A percentile compares a stretch with the other conserved stretches of the same genome.
Conservation (phyloP, 306 rosid genomes). For the Senna tora region DNA sequence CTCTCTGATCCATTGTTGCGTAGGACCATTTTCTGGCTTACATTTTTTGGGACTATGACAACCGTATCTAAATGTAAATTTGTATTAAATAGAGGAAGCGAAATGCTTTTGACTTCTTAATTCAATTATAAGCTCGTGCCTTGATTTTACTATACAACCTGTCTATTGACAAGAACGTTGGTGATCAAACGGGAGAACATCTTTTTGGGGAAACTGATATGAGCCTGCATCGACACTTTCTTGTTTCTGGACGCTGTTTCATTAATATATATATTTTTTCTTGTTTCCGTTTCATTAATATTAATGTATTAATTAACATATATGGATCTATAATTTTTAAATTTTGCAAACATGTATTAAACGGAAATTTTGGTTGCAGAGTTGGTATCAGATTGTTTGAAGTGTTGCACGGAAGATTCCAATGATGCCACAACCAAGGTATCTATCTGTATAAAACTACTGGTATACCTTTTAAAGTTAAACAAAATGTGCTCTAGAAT, state of each 20-base stretch:
- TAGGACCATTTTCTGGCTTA: neutral
- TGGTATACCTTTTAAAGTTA: neutral
- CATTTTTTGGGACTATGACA: neutral
- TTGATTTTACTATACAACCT: neutral
- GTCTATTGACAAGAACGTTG: neutral
- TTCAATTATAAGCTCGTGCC: neutral
- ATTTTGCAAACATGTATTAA: slow-evolving; percentile 8
- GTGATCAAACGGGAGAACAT: neutral
- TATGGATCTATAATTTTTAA: slow-evolving; percentile 29
- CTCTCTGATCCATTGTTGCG: neutral
- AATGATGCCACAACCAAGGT: slow-evolving; percentile 84
- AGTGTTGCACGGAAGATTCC: slow-evolving; percentile 89
- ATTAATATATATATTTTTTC: neutral
- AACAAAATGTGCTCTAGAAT: slow-evolving; percentile 1
- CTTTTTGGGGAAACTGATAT: neutral
- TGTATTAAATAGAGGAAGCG: neutral
- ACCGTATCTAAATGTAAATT: neutral
- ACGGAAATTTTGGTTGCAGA: slow-evolving; percentile 54
- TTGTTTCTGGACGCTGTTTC: slow-evolving; percentile 7
- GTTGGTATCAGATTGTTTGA: slow-evolving; percentile 72
- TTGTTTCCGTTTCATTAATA: slow-evolving; percentile 7
- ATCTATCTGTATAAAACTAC: neutral
- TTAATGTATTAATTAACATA: neutral
- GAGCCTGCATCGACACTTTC: neutral
- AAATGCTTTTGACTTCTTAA: neutral